Evolutionary conservation across 495 filamentous ascomycete species (phyloP).

Genomic region (Lophiotrema nucula): DNA sequence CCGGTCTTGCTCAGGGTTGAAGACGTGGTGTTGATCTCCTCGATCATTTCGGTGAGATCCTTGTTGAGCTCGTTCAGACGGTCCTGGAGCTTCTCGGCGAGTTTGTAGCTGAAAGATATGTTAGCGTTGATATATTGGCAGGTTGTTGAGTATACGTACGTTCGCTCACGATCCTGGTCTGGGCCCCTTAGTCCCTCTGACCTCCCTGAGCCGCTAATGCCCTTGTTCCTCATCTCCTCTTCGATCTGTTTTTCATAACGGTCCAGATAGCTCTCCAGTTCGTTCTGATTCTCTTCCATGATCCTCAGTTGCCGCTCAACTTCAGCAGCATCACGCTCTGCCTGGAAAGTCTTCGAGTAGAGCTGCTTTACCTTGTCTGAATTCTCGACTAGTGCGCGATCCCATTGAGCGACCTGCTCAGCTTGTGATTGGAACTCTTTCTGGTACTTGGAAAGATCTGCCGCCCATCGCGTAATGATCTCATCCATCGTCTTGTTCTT

Average conservation of each 20-base stretch:
- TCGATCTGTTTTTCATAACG: conserved; percentile 88
- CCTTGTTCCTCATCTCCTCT: conserved; percentile 72
- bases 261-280: conserved; percentile 79
- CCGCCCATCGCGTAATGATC: conserved; percentile 97
- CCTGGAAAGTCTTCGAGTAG: conserved; percentile 81
- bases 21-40: conserved; percentile 90
- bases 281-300: conserved; percentile 89
- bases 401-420: conserved; percentile 82
- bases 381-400: conserved; percentile 86
- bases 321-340: conserved; percentile 83
- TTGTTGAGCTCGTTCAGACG: conserved; percentile 86
- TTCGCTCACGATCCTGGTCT: conserved; percentile 91
- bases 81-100: conserved; percentile 87
- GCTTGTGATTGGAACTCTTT: conserved; percentile 92
- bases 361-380: conserved; percentile 88
- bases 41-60: conserved; percentile 90
- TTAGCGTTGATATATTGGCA: conserved; percentile 1
- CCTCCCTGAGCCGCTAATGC: conserved; percentile 43
- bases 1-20: conserved; percentile 79
- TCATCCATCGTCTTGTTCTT: conserved; percentile 99
- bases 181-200: conserved; percentile 71
- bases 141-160: conserved; percentile 52
- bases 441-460: conserved; percentile 90
- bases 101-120: conserved; percentile 41
- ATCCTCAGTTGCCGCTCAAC: conserved; percentile 84